These are phyloP conservation scores for Neurospora pannonica DNA, from an alignment of 495 filamentous ascomycete species.

Conservation along the genomic window DNA sequence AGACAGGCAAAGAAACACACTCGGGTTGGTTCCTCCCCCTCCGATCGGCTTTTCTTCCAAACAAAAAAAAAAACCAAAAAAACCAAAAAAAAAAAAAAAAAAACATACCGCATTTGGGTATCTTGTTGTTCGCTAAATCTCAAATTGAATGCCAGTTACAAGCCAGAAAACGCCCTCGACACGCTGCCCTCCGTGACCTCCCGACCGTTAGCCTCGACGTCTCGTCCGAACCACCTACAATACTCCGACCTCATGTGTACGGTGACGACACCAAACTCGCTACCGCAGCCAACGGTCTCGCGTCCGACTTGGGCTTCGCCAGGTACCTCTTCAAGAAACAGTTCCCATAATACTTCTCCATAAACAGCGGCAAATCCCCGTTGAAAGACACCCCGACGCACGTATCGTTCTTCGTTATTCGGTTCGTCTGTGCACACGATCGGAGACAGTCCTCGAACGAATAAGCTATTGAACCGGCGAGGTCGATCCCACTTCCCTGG, in stretches of 20 bases:
- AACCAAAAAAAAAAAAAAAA: too few relatives aligned
- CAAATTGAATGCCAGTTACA: neutral
- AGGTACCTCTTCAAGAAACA: neutral
- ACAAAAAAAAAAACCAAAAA: too few relatives aligned
- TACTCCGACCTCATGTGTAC: neutral
- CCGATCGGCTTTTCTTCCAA: neutral
- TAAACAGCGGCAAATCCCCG: neutral
- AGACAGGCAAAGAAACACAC: neutral
- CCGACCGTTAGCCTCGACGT: neutral
- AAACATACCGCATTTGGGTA: neutral
- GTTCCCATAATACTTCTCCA: neutral
- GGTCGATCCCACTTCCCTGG: neutral
- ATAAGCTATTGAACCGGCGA: constrained; percentile 8
- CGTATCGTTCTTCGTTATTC: constrained; percentile 7
- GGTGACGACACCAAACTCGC: neutral
- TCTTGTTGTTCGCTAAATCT: neutral
- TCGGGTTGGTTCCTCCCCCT: neutral
- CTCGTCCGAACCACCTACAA: neutral
- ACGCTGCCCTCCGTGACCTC: neutral
- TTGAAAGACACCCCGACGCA: constrained; percentile 9
- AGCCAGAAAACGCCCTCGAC: neutral
- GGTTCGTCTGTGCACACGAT: constrained; percentile 8
- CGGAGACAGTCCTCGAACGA: constrained; percentile 8
- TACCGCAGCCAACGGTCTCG: neutral
- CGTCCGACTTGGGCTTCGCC: neutral